phyloP scores from a whole-genome alignment of 768 basidiomycete genomes.

The Xerocomus potaroensis region DNA sequence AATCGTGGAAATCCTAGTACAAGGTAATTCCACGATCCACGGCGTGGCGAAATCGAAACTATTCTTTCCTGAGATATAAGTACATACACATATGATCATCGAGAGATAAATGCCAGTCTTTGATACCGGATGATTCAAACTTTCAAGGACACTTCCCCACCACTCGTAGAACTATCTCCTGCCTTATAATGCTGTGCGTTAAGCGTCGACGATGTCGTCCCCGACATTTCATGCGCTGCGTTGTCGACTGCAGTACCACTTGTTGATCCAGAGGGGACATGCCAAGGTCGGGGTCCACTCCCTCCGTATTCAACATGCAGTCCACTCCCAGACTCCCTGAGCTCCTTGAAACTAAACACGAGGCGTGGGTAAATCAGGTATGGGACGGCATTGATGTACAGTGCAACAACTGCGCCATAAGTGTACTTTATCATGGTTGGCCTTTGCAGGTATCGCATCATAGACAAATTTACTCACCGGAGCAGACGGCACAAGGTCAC shows the following conservation, averaged over 20 bases:
- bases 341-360: slow-evolving; percentile 3
- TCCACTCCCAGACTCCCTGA: not conserved
- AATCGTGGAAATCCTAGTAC: too few relatives aligned
- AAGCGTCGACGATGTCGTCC: not conserved
- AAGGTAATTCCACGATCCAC: too few relatives aligned
- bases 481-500: not conserved
- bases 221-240: not conserved
- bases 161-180: not conserved
- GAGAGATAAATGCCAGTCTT: too few relatives aligned
- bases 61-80: too few relatives aligned
- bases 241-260: not conserved
- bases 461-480: not conserved
- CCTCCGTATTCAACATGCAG: not conserved
- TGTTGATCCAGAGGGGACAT: not conserved
- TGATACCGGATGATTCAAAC: too few relatives aligned
- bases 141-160: not conserved
- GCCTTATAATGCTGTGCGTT: too few relatives aligned
- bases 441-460: not conserved
- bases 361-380: slow-evolving; percentile 10
- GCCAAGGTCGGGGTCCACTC: not conserved
- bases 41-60: too few relatives aligned
- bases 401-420: not conserved
- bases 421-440: not conserved
- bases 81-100: too few relatives aligned
- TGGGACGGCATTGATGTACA: slow-evolving; percentile 1